Conservation (phyloP, 2,329 filamentous ascomycete species). For the Ophiostoma novo-ulmi region DNA sequence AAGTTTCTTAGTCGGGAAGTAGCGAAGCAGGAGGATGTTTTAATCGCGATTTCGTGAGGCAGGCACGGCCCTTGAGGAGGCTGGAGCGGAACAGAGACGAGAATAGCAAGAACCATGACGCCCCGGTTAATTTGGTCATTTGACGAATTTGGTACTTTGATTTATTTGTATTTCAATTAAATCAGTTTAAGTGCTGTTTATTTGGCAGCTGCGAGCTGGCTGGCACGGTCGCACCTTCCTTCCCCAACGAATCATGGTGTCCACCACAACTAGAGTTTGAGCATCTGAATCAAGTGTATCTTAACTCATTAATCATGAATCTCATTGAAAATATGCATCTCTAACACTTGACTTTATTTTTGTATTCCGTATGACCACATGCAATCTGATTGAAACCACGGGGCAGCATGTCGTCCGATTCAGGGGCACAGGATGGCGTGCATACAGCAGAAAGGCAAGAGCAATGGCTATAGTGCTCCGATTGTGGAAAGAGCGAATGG, state of each 20-base stretch:
- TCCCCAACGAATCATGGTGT: background rate
- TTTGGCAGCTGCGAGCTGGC: background rate
- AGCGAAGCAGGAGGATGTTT: background rate
- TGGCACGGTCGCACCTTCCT: background rate
- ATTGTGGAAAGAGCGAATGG: conserved; percentile 9
- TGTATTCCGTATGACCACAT: background rate
- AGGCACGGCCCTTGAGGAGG: conserved; percentile 6
- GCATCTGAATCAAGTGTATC: background rate
- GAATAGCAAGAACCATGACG: background rate
- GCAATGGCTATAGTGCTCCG: background rate
- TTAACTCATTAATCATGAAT: no score
- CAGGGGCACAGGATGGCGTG: conserved; percentile 15
- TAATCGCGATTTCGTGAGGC: conserved; percentile 12
- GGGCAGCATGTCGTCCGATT: background rate
- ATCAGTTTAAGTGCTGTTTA: background rate
- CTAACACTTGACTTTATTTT: no score
- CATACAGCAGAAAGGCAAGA: conserved; percentile 16
- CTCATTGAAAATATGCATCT: no score
- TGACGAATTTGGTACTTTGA: background rate
- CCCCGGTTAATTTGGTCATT: conserved; percentile 6
- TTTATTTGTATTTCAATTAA: background rate
- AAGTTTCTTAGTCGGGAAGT: background rate
- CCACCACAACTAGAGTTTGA: background rate
- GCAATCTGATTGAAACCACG: conserved; percentile 9
- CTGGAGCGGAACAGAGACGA: conserved; percentile 5